Evolutionary conservation across 768 basidiomycete genomes (phyloP), one percentile per base, ranked within the genome.

Genomic region (Tricholoma flavovirens): DNA sequence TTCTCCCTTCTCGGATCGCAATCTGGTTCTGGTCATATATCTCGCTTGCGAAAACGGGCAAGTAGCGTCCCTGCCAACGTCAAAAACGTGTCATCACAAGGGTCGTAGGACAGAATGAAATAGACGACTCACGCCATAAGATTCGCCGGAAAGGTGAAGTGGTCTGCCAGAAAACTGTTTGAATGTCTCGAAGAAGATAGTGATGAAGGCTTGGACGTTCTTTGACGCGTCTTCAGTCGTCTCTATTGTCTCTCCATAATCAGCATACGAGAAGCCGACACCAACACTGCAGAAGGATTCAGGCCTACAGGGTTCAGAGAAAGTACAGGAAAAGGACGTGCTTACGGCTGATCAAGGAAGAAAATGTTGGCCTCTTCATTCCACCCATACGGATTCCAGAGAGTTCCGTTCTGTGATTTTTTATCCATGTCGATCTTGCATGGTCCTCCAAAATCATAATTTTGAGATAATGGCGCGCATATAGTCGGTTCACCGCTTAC

Each of bases 111-210:
- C 46, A 21, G 35, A 14, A 33, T 26, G 12, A 50, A 10, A 21
- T 50, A 21, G 52, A 26, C 42, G 26, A 61, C 79, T 60, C 59
- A 87, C 88, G 0, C 82, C 88, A 61, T 90, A 91, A 1, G 86
- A 90, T 71, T 92, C 90, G 24, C 89, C 90, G 0, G 88, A 77
- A 51, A 92, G 74, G 60, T 90, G 87, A 45, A 93, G 75, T 0
- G 80, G 73, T 21, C 89, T 71, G 2, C 86, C 87, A 49, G 81
- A 66, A 68, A 88, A 90, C 60, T 88, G 79, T 12, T 76, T 73
- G 73, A 92, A 93, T 0, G 84, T 84, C 60, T 90, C 85, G 61
- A 90, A 88, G 71, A 91, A 90, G 54, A 93, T 86, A 2, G 81
- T 73, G 53, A 91, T 74, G 69, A 92, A 92, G 0, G 88, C 84